Conservation (phyloP, 2,329 filamentous ascomycete species). For the Septoria petroselini region DNA sequence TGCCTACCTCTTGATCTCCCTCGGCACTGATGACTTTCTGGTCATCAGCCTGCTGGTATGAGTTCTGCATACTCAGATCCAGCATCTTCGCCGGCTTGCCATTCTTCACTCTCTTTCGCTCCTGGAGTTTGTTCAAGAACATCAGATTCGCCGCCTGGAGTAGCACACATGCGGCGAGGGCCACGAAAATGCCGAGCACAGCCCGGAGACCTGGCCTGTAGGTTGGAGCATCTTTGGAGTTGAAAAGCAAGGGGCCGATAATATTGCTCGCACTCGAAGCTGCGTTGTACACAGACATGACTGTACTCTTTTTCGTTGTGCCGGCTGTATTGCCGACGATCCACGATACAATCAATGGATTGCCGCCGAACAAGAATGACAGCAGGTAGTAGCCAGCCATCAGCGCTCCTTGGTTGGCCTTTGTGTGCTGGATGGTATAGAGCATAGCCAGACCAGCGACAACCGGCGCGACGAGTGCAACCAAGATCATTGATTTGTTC, state of each 20-base stretch:
- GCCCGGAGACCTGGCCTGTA: conserved; percentile 58
- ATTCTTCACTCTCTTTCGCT: conserved; percentile 53
- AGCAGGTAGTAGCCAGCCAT: conserved; percentile 64
- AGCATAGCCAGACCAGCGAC: conserved; percentile 59
- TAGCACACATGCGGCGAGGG: conserved; percentile 52
- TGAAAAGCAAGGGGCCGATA: conserved; percentile 63
- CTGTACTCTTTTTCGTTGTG: conserved; percentile 63
- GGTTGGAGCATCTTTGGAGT: conserved; percentile 53
- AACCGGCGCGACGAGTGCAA: conserved; percentile 56
- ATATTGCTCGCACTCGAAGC: conserved; percentile 62
- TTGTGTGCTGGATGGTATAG: conserved; percentile 51
- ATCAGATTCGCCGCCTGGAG: conserved; percentile 56
- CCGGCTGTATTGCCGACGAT: conserved; percentile 67
- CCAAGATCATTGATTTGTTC: conserved; percentile 57
- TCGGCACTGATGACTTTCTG: conserved; percentile 28
- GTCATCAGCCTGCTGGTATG: conserved; percentile 43
- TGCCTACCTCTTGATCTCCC: conserved; percentile 28
- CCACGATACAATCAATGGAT: conserved; percentile 65
- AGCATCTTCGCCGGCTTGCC: conserved; percentile 60
- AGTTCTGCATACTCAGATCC: conserved; percentile 59
- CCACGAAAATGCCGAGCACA: conserved; percentile 55
- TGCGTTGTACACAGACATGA: conserved; percentile 63
- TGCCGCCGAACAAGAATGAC: conserved; percentile 63
- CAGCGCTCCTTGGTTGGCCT: conserved; percentile 47
- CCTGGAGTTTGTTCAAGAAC: conserved; percentile 57